Base-by-base conservation (phyloP, 2,329 filamentous ascomycete genomes). In the Trichoderma asperellum region DNA sequence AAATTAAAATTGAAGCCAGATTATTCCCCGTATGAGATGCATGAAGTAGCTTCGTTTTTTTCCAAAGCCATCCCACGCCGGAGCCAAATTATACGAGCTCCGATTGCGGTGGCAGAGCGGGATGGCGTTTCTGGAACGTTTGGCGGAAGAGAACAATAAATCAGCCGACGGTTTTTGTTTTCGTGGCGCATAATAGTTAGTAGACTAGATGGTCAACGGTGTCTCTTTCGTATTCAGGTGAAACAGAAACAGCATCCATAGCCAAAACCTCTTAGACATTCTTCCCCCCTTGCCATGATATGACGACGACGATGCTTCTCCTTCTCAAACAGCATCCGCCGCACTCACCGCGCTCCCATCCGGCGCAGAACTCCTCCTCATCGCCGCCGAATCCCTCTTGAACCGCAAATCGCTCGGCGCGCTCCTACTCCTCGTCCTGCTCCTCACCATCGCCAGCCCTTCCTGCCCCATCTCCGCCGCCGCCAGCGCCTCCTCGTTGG, bases 241-340 rank as follows among this genome's bases (percentile, higher is more conserved):
- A 56, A 52, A 64, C 49, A 55, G 24, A 21, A 16, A 14, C 59
- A 62, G 24, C n/a, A 24, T 43, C 7, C 18, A 43, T 4, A 6
- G 18, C 40, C 40, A 43, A 43, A 43, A 43, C 14, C 43, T 49
- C 43, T 49, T 16, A 24, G 21, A 49, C 47, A 49, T 49, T 16
- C 11, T 53, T 40, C 35, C 14, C 34, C 11, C 34, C 34, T 35
- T 35, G 2, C 10, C 8, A 24, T 24, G 21, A 52, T 21, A 52
- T 14, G 27, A 21, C 16, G 12, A 29, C 52, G 16, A 47, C 32
- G 37, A 58, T 57, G 37, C n/a, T n/a, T 58, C 40, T 43, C 64
- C n/a, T n/a, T 58, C 40, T 43, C 64, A 67, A n/a, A 67, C 64
- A 4, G 55, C 64, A 10, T 59, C 64, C 11, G 55, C 55, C n/a